Evolutionary conservation across 2,329 filamentous ascomycete species (phyloP).

Genomic region (Cordyceps javanica): DNA sequence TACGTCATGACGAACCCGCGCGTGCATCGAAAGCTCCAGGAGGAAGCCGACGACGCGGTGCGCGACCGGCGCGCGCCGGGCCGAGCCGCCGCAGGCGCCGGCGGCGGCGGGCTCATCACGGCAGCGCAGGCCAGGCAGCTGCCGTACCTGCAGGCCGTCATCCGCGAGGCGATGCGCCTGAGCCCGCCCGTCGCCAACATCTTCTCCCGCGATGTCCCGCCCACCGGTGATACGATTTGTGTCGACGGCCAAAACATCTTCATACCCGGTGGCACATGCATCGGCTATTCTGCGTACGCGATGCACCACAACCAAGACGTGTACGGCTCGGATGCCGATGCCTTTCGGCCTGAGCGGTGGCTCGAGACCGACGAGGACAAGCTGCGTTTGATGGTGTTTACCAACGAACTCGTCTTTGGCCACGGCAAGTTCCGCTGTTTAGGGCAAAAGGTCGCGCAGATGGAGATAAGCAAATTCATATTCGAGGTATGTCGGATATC

Average conservation of each 20-base stretch:
- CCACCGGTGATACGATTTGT: slow-evolving; percentile 11
- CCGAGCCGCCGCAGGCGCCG: too few relatives aligned
- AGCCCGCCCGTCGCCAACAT: slow-evolving; percentile 19
- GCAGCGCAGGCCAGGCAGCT: slow-evolving; percentile 23
- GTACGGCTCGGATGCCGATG: slow-evolving; percentile 20
- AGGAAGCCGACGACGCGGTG: slow-evolving; percentile 34
- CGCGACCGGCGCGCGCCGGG: slow-evolving; percentile 16
- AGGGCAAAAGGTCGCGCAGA: slow-evolving; percentile 24
- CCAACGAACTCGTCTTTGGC: slow-evolving; percentile 26
- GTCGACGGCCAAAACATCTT: slow-evolving; percentile 11
- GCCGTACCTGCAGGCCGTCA: slow-evolving; percentile 34
- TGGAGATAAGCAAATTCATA: slow-evolving; percentile 21
- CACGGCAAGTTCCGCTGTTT: slow-evolving; percentile 26
- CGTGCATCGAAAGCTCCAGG: slow-evolving; percentile 39
- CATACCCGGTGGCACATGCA: slow-evolving; percentile 17
- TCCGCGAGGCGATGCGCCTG: slow-evolving; percentile 31
- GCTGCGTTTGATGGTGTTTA: slow-evolving; percentile 21
- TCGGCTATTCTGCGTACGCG: slow-evolving; percentile 21
- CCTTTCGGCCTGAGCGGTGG: slow-evolving; percentile 20
- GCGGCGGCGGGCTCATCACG: slow-evolving; percentile 17
- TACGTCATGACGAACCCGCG: slow-evolving; percentile 44
- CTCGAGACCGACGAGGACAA: slow-evolving; percentile 23
- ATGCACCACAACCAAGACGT: slow-evolving; percentile 19
- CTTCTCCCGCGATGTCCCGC: slow-evolving; percentile 19
- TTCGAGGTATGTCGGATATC: slow-evolving; percentile 8